phyloP scores from a whole-genome alignment of 768 basidiomycete species.

The Collybiopsis confluens region DNA sequence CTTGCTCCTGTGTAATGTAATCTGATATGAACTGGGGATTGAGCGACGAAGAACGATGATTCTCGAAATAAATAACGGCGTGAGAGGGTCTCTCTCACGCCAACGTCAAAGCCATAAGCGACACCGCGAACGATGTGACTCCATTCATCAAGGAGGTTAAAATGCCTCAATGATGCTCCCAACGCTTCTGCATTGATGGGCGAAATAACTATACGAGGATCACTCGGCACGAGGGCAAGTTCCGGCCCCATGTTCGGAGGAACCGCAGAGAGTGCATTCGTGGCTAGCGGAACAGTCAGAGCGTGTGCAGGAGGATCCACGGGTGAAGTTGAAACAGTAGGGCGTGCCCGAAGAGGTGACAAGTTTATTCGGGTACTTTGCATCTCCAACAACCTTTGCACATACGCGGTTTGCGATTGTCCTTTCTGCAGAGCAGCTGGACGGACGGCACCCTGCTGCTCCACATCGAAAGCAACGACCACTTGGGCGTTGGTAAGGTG shows the following conservation, averaged over 20 bases:
- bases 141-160: constrained; percentile 18
- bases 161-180: constrained; percentile 11
- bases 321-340: neutral
- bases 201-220: constrained; percentile 27
- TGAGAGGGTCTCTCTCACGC: constrained; percentile 21
- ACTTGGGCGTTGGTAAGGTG: neutral
- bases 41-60: no score
- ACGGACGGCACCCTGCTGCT: neutral
- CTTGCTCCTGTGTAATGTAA: no score
- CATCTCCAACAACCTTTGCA: neutral
- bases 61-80: no score
- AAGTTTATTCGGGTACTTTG: neutral
- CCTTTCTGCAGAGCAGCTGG: neutral
- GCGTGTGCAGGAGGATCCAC: neutral
- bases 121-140: constrained; percentile 27
- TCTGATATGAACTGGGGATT: no score
- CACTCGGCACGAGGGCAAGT: constrained; percentile 19
- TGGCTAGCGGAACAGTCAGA: neutral
- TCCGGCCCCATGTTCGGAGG: constrained; percentile 22
- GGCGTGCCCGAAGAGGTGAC: neutral
- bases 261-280: neutral
- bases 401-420: neutral
- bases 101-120: constrained; percentile 31
- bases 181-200: constrained; percentile 22
- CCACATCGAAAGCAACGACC: neutral